A percentile compares a stretch with the other conserved stretches of the same genome.
Conservation (phyloP, 225 moss, liverwort and hornwort genomes). For the Sphagnum contortum region DNA sequence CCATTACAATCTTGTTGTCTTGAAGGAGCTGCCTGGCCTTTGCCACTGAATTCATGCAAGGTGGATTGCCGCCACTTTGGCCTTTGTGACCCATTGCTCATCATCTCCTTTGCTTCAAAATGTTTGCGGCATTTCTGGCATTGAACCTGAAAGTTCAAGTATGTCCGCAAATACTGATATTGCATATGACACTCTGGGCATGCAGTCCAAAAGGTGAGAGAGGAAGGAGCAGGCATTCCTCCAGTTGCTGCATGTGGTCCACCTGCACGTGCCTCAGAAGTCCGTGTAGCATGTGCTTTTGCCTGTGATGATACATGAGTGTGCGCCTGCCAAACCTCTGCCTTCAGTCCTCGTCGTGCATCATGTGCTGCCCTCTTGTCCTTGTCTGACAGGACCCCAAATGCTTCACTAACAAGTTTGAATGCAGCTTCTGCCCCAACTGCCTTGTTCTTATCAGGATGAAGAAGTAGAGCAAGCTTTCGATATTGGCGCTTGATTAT, state of each 20-base stretch:
- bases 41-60: conserved; percentile 9
- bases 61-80: conserved; percentile 4
- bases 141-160: conserved; percentile 51
- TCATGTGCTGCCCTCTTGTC: conserved; percentile 60
- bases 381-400: conserved; percentile 73
- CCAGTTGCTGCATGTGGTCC: conserved; percentile 13
- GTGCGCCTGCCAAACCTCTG: conserved; percentile 19
- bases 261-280: conserved; percentile 8
- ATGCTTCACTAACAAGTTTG: conserved; percentile 87
- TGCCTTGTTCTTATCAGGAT: conserved; percentile 93
- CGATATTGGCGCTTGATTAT: conserved; percentile 82
- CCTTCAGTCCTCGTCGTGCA: conserved; percentile 43
- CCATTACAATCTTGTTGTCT: conserved; percentile 29
- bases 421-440: conserved; percentile 89
- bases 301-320: conserved; percentile 14
- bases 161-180: conserved; percentile 72
- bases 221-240: neutral
- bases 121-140: conserved; percentile 69
- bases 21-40: conserved; percentile 15
- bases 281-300: conserved; percentile 15
- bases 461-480: conserved; percentile 71
- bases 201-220: conserved; percentile 64
- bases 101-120: conserved; percentile 59
- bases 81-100: conserved; percentile 19
- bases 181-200: conserved; percentile 77